Conservation (phyloP, 2,329 filamentous ascomycete genomes). For the Didymosphaeria variabile region DNA sequence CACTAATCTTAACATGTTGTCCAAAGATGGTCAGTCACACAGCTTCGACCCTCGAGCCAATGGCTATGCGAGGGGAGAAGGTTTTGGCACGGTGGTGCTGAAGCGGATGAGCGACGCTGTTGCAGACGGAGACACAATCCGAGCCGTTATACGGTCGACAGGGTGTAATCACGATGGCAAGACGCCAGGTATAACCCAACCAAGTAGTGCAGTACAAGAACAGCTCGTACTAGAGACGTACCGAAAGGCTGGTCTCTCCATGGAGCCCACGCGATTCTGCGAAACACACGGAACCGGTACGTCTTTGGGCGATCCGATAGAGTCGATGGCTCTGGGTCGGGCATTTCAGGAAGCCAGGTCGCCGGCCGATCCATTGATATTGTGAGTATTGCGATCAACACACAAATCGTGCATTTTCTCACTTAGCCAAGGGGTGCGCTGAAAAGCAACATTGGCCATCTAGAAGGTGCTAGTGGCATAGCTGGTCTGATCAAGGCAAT, state of each 20-base stretch:
- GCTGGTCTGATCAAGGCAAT: slow-evolving; percentile 48
- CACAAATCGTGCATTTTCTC: background rate
- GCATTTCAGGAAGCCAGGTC: slow-evolving; percentile 18
- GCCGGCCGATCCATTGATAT: slow-evolving; percentile 15
- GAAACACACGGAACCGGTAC: slow-evolving; percentile 65
- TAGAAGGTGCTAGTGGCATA: slow-evolving; percentile 49
- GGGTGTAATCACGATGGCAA: slow-evolving; percentile 29
- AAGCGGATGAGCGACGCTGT: slow-evolving; percentile 57
- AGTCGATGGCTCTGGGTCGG: slow-evolving; percentile 24
- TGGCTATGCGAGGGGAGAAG: slow-evolving; percentile 72
- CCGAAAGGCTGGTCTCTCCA: slow-evolving; percentile 43
- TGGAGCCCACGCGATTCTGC: slow-evolving; percentile 33
- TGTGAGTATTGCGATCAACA: slow-evolving; percentile 8
- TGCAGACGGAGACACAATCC: slow-evolving; percentile 34
- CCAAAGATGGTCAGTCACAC: slow-evolving; percentile 28
- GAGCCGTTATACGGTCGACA: slow-evolving; percentile 34
- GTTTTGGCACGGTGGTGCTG: slow-evolving; percentile 49
- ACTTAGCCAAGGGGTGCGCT: slow-evolving; percentile 15
- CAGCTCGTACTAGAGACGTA: slow-evolving; percentile 43
- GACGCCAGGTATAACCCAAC: slow-evolving; percentile 24
- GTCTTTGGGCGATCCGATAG: slow-evolving; percentile 54
- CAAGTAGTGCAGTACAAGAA: slow-evolving; percentile 56
- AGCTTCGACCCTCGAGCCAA: slow-evolving; percentile 62
- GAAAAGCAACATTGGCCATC: slow-evolving; percentile 54
- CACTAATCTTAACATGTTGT: slow-evolving; percentile 15